Evolutionary conservation across 2,329 filamentous ascomycete genomes (phyloP).

Genomic region (Cladobotryum mycophilum): DNA sequence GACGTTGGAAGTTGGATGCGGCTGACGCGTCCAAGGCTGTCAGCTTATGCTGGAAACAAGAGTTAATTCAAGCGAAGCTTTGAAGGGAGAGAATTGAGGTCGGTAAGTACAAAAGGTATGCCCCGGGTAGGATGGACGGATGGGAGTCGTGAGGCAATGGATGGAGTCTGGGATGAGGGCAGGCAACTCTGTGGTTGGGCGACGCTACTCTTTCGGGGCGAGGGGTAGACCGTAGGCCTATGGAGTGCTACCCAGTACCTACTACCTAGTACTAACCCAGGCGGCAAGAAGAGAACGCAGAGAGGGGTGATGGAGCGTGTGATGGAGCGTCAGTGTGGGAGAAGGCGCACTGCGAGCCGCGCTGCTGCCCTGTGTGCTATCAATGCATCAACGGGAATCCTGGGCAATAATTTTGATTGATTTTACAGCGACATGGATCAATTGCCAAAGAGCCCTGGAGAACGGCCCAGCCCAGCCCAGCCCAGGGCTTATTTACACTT

Average conservation of each 20-base stretch:
- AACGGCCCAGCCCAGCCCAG: too few species aligned
- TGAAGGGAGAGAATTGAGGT: constrained; percentile 9
- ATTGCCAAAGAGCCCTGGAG: too few species aligned
- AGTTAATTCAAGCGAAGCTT: constrained; percentile 2
- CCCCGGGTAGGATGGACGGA: neutral
- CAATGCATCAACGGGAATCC: too few species aligned
- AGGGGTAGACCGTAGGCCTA: constrained; percentile 6
- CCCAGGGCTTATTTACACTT: too few species aligned
- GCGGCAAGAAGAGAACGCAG: constrained; percentile 5
- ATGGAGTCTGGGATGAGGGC: neutral
- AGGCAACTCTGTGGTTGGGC: constrained; percentile 12
- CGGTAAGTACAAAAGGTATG: constrained; percentile 7
- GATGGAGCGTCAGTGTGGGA: too few species aligned
- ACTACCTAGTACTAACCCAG: too few species aligned
- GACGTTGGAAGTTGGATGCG: neutral
- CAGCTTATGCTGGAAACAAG: constrained; percentile 1
- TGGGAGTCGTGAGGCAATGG: too few species aligned
- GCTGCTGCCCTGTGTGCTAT: too few species aligned
- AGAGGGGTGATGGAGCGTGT: neutral
- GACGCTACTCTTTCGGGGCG: constrained; percentile 7
- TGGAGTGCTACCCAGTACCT: too few species aligned
- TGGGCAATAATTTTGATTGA: too few species aligned
- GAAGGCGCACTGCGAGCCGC: too few species aligned
- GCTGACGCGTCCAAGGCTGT: neutral
- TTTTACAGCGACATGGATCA: too few species aligned